Evolutionary conservation across 345 rosid species (phyloP), one percentile per base, ranked within the genome.

Genomic region (Psidium guajava): DNA sequence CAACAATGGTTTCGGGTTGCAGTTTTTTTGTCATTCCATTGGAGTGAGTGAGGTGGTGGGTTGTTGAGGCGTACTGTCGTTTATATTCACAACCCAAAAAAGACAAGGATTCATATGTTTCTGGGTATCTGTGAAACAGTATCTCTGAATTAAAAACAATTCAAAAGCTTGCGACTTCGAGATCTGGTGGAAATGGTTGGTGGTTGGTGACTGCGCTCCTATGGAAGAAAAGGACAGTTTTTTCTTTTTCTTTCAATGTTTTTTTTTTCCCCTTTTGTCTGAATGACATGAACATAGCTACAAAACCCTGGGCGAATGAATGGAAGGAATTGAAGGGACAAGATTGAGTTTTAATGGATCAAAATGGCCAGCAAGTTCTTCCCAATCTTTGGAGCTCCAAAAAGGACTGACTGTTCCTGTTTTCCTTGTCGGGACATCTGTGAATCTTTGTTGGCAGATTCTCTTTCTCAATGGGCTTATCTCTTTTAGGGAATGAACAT

Each of bases 331-430:
- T 86, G 90, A 90, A 86, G 90, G 82, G 27, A 91, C 84, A 15
- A 86, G 98, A 95, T 95, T 95, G 93, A 86, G 92, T 84, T 89
- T 91, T 91, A 88, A 84, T 93, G 99, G 99, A 94, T 93, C 87
- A 86, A 84, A 94, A 85, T 87, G 89, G 51, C 10, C 83, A 61
- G 53, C 82, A 86, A 44, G 57, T 80, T 84, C 54, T 74, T 83
- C 83, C 83, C 69, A 86, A 49, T 7, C 24, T 21, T 54, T 52
- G 59, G 44, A 75, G 25, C 82, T 12, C 53, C 36, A 5, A 4
- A 12, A 53, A 56, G 50, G 49, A 20, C 55, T 85, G 42, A 25
- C 27, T 36, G 53, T 74, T 28, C 58, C 54, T 47, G 36, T 73
- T 73, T 8, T 84, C 47, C 24, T 49, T 55, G 24, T 32, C 32